Base-by-base conservation (phyloP, 2,329 filamentous ascomycete species). In the Aureobasidium mangrovei region DNA sequence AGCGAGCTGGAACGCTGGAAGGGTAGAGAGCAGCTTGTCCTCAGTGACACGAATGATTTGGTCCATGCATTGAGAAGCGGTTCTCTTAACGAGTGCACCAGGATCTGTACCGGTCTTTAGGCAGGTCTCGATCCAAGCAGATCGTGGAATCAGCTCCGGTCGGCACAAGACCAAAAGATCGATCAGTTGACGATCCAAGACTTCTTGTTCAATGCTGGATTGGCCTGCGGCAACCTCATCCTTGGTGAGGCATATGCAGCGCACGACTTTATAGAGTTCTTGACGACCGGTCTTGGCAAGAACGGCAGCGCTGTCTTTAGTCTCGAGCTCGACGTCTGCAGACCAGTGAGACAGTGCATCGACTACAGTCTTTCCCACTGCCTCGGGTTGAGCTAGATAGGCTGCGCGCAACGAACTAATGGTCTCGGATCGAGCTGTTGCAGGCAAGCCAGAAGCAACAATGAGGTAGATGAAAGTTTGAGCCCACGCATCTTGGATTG, bases 81-180 rank as follows among this genome's bases (percentile, higher is more conserved):
- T 76, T 52, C 82, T 79, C 55, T 76, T 76, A 2, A 85, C 88
- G 55, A 98, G 77, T 26, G 80, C 74, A 18, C 91, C 91, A 4
- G 93, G 93, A 67, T 98, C 93, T 9, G 89, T 74, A 9, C 84
- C 85, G 60, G 86, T 84, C 57, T 82, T 82, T 54, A 97, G 77
- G 64, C 88, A 95, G 3, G 90, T 72, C 40, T 93, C 85, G 63
- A 98, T 97, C 94, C 94, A 98, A 58, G 81, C 87, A 24, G 83
- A 77, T 56, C 81, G 80, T 0, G 89, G 85, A 56, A 97, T 79
- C 35, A 98, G 72, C 57, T 91, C 84, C 24, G 83, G 77, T 27
- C 88, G 85, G 54, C 86, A 85, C 28, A 98, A 75, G 18, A 95
- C 83, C 18, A 95, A 73, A 3, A 96, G 72, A 4, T 81, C 80